Evolutionary conservation across 345 rosid species (phyloP).

Genomic region (Populus euphratica): DNA sequence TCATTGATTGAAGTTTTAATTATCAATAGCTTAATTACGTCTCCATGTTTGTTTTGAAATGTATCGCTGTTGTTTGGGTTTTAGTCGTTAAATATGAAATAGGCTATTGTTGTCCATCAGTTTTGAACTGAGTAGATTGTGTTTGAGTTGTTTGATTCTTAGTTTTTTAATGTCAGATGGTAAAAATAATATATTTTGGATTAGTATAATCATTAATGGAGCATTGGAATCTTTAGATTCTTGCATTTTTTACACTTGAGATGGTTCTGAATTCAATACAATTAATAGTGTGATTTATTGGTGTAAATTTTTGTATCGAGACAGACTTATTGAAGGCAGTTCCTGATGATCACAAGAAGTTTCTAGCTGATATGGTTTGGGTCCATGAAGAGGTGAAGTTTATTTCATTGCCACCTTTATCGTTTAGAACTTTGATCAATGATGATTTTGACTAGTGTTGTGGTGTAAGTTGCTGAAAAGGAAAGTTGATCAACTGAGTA

Average conservation of each 20-base stretch:
- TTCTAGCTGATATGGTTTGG: constrained; percentile 78
- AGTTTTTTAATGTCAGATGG: background rate
- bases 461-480: background rate
- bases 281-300: background rate
- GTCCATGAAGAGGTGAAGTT: constrained; percentile 73
- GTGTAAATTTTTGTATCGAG: background rate
- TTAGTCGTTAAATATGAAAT: background rate
- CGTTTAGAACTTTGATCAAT: background rate
- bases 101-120: background rate
- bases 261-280: background rate
- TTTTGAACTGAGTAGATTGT: background rate
- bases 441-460: background rate
- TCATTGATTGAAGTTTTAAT: background rate
- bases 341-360: constrained; percentile 81
- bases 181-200: background rate
- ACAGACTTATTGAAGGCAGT: constrained; percentile 74
- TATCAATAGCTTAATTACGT: background rate
- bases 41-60: background rate
- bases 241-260: background rate
- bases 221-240: background rate
- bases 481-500: background rate
- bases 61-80: background rate
- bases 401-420: background rate
- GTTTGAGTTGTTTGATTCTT: background rate
- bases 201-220: too few species aligned